Conservation (phyloP, 2,329 filamentous ascomycete species). For the Colletotrichum orbiculare region DNA sequence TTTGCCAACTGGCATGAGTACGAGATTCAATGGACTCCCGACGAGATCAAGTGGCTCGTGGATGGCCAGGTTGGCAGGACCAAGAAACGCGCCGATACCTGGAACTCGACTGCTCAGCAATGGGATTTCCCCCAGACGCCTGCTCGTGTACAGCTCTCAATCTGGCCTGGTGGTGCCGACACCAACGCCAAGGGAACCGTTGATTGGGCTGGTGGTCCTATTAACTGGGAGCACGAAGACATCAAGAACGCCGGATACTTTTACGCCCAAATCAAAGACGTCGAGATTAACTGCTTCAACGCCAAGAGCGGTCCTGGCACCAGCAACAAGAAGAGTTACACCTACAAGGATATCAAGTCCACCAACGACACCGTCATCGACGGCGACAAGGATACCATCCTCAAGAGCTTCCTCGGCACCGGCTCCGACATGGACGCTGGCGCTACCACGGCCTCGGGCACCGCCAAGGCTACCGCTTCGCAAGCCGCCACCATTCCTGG, state of each 20-base stretch:
- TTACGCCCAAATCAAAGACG: constrained; percentile 81
- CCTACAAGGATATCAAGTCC: constrained; percentile 72
- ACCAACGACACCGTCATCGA: constrained; percentile 84
- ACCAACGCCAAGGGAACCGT: constrained; percentile 87
- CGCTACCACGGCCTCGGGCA: constrained; percentile 37
- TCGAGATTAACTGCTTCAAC: constrained; percentile 89
- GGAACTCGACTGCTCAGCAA: constrained; percentile 83
- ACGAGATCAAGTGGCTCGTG: constrained; percentile 86
- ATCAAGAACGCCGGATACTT: constrained; percentile 90
- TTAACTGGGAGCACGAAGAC: constrained; percentile 86
- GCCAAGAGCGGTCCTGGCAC: constrained; percentile 70
- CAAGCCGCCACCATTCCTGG: constrained; percentile 45
- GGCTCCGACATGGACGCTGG: constrained; percentile 77
- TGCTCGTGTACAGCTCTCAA: constrained; percentile 88
- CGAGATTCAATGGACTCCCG: constrained; percentile 92
- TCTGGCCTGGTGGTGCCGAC: constrained; percentile 91
- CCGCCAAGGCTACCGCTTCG: constrained; percentile 22
- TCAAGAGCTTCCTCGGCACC: constrained; percentile 84
- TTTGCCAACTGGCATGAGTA: constrained; percentile 87
- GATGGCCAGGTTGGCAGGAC: constrained; percentile 83
- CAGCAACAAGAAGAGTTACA: constrained; percentile 78
- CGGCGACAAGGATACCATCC: constrained; percentile 77
- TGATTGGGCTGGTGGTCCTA: constrained; percentile 89
- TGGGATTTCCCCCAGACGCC: constrained; percentile 94
- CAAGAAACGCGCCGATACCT: constrained; percentile 81